Evolutionary conservation across 768 basidiomycete genomes (phyloP).

Genomic region (Boletus rubropictus): DNA sequence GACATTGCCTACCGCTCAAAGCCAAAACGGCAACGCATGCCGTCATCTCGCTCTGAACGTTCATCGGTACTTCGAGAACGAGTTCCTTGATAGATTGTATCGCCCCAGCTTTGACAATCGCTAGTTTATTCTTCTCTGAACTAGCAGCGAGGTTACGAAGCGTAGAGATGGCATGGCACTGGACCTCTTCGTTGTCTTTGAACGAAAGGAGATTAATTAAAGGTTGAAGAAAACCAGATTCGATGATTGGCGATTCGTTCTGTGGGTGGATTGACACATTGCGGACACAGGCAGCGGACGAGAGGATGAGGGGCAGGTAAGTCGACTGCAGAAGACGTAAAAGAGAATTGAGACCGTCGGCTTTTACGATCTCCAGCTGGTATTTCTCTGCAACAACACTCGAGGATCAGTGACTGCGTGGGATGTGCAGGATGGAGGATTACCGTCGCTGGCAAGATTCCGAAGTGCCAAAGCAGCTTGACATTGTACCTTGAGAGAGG

Average conservation of each 20-base stretch:
- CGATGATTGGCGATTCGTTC: constrained; percentile 99
- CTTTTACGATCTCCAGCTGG: constrained; percentile 96
- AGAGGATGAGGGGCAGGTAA: constrained; percentile 95
- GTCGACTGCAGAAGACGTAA: constrained; percentile 93
- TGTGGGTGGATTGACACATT: constrained; percentile 98
- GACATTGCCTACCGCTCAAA: constrained; percentile 68
- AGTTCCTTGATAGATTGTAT: constrained; percentile 95
- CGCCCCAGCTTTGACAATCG: constrained; percentile 96
- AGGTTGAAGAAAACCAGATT: constrained; percentile 94
- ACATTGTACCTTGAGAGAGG: constrained; percentile 97
- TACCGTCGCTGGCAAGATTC: constrained; percentile 96
- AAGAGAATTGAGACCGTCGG: constrained; percentile 86
- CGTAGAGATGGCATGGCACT: constrained; percentile 98
- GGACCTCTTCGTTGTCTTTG: constrained; percentile 99
- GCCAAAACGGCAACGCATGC: constrained; percentile 97
- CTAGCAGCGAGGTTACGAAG: constrained; percentile 94
- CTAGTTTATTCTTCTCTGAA: constrained; percentile 96
- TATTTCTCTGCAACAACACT: constrained; percentile 72
- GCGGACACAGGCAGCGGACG: constrained; percentile 96
- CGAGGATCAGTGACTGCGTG: constrained; percentile 1
- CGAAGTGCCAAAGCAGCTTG: constrained; percentile 94
- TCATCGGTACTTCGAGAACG: constrained; percentile 89
- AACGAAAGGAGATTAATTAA: constrained; percentile 94
- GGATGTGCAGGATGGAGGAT: constrained; percentile 14
- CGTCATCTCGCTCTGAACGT: constrained; percentile 99